A percentile compares a stretch with the other conserved stretches of the same genome.
Evolutionary conservation across 805 yeast genomes (phyloP).

Genomic region (Priceomyces castillae): DNA sequence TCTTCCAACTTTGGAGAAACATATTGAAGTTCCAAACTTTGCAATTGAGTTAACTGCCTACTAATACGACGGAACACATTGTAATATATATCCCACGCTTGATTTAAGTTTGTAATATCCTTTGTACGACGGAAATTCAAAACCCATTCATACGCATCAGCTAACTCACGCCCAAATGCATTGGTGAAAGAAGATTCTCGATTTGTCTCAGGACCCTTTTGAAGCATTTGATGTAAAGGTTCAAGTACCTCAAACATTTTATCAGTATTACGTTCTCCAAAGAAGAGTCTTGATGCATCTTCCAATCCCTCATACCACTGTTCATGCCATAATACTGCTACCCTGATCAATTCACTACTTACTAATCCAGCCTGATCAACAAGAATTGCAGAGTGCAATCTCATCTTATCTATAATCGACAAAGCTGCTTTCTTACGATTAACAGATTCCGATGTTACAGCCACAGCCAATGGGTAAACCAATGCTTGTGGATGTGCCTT

Average conservation of each 20-base stretch:
- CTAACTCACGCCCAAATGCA: slow-evolving; percentile 88
- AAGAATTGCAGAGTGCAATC: slow-evolving; percentile 76
- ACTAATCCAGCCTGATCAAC: slow-evolving; percentile 93
- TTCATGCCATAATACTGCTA: slow-evolving; percentile 96
- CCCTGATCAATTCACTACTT: slow-evolving; percentile 89
- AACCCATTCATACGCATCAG: slow-evolving; percentile 93
- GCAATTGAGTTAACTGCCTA: slow-evolving; percentile 83
- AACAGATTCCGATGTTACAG: slow-evolving; percentile 88
- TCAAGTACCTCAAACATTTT: slow-evolving; percentile 90
- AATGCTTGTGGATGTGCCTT: slow-evolving; percentile 96
- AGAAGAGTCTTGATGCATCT: slow-evolving; percentile 90
- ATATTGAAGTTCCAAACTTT: slow-evolving; percentile 82
- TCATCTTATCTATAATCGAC: slow-evolving; percentile 88
- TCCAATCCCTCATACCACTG: slow-evolving; percentile 97
- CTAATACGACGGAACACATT: slow-evolving; percentile 89
- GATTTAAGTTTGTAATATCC: slow-evolving; percentile 85
- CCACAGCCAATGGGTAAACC: slow-evolving; percentile 92
- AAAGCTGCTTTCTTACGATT: slow-evolving; percentile 89
- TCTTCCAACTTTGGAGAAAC: slow-evolving; percentile 87
- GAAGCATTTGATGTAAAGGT: slow-evolving; percentile 82
- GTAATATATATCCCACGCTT: slow-evolving; percentile 97
- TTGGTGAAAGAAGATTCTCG: slow-evolving; percentile 90
- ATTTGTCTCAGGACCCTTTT: slow-evolving; percentile 86
- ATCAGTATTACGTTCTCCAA: slow-evolving; percentile 91
- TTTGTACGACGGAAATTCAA: slow-evolving; percentile 78